These are phyloP conservation scores for Hyaloscypha finlandica DNA, from an alignment of 495 filamentous ascomycete genomes.

Conservation along the genomic window DNA sequence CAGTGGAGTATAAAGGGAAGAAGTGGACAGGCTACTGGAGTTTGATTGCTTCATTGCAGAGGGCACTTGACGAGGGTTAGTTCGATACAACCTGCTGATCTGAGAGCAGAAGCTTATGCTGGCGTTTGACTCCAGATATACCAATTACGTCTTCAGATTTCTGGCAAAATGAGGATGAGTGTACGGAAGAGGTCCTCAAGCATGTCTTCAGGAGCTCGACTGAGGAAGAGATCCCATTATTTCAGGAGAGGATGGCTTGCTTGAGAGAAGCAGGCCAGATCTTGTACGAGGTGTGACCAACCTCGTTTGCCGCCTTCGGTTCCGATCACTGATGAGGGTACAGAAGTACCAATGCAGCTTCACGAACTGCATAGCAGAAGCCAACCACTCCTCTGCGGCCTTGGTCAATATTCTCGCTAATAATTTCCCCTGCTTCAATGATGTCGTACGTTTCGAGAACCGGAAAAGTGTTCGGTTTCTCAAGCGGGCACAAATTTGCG, in stretches of 20 bases:
- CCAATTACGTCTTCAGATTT: conserved; percentile 88
- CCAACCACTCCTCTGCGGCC: conserved; percentile 75
- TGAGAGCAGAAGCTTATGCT: conserved; percentile 19
- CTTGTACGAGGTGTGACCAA: conserved; percentile 70
- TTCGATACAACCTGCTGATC: conserved; percentile 17
- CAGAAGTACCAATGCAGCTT: conserved; percentile 81
- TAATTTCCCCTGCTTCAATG: conserved; percentile 83
- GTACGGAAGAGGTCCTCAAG: conserved; percentile 69
- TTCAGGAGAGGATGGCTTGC: conserved; percentile 75
- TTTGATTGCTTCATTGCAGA: conserved; percentile 79
- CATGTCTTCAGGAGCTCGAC: conserved; percentile 87
- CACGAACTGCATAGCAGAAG: conserved; percentile 70
- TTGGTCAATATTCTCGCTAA: conserved; percentile 81
- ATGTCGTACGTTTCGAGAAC: conserved; percentile 72
- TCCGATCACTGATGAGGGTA: conserved; percentile 26
- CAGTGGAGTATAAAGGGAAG: conserved; percentile 76
- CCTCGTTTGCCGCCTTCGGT: conserved; percentile 3
- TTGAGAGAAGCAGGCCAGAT: conserved; percentile 84
- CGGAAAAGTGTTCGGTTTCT: conserved; percentile 71
- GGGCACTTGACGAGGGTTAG: conserved; percentile 83
- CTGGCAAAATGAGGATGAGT: conserved; percentile 78
- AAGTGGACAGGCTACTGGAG: conserved; percentile 96
- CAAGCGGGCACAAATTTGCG: conserved; percentile 93
- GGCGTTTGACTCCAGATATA: conserved; percentile 56
- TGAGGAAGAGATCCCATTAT: conserved; percentile 82